A percentile compares a stretch with the other conserved stretches of the same genome.
Conservation (phyloP, 2,329 filamentous ascomycete species). For the Blastomyces silverae region DNA sequence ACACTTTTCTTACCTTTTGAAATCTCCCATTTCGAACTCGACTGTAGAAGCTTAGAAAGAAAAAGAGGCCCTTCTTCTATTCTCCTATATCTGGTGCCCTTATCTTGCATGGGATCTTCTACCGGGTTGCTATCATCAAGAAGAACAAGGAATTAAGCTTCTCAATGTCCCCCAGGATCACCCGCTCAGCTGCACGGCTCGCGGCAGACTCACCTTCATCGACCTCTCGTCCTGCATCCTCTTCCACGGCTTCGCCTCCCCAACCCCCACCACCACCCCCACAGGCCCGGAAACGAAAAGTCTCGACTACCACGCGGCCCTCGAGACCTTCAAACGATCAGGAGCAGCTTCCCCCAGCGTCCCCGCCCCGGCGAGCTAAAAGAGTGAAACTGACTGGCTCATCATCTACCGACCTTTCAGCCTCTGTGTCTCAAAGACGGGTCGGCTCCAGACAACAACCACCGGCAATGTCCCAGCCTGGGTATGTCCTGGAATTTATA, state of each 20-base stretch:
- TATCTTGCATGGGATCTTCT: constrained; percentile 5
- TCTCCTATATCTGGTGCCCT: constrained; percentile 15
- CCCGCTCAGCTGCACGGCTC: constrained; percentile 88
- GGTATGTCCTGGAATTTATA: constrained; percentile 29
- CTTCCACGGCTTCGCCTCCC: constrained; percentile 26
- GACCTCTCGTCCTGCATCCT: constrained; percentile 43
- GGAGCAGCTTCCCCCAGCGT: constrained; percentile 13
- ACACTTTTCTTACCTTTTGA: constrained; percentile 16
- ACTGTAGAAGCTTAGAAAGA: constrained; percentile 10
- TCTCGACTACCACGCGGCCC: constrained; percentile 42
- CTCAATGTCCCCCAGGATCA: constrained; percentile 95
- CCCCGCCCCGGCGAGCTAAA: constrained; percentile 56
- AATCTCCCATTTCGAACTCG: constrained; percentile 15
- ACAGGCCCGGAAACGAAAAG: constrained; percentile 70
- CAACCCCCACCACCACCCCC: constrained; percentile 37
- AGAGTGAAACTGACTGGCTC: constrained; percentile 59
- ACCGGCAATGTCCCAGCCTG: constrained; percentile 39
- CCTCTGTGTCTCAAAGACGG: constrained; percentile 44
- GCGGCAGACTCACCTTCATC: constrained; percentile 59
- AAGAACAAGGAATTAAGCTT: constrained; percentile 37
- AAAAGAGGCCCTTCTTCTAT: constrained; percentile 3
- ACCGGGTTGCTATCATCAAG: constrained; percentile 8
- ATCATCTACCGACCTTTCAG: constrained; percentile 34
- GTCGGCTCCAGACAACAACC: constrained; percentile 27
- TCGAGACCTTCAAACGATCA: constrained; percentile 29